These are phyloP conservation scores for Triticum urartu DNA, from an alignment of 176 grass and related monocot genomes.

Conservation along the genomic window DNA sequence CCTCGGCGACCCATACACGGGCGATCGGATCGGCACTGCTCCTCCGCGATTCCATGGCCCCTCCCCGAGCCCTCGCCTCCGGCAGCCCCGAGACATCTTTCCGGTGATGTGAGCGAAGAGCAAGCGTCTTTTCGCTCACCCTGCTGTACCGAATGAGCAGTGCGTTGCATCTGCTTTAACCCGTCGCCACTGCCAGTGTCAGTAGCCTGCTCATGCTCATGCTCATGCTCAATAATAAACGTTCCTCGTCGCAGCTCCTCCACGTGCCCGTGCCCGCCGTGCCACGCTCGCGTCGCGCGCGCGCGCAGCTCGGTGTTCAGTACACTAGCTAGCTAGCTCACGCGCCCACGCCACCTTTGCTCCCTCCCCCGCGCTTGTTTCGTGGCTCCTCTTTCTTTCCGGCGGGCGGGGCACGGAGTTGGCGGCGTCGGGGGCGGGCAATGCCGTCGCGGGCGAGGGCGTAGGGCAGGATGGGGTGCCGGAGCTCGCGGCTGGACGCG, in stretches of 20 bases:
- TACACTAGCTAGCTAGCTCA: neutral
- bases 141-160: neutral
- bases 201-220: neutral
- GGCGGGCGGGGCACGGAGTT: neutral
- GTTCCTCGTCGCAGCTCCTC: conserved; percentile 26
- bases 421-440: conserved; percentile 12
- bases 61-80: neutral
- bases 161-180: neutral
- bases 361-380: neutral
- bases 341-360: neutral
- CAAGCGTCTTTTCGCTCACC: neutral
- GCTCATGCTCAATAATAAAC: conserved; percentile 23
- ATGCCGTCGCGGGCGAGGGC: conserved; percentile 29
- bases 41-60: neutral
- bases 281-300: conserved; percentile 33
- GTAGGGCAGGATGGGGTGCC: conserved; percentile 57
- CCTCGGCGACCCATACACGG: neutral
- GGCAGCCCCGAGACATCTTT: conserved; percentile 1
- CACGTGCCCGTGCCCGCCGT: conserved; percentile 36
- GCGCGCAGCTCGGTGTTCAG: neutral
- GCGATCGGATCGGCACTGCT: neutral
- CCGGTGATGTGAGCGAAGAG: neutral
- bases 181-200: neutral
- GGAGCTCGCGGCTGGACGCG: conserved; percentile 76
- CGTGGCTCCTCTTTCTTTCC: neutral